These are phyloP conservation scores for Botrytis aclada DNA, from an alignment of 2,329 filamentous ascomycete species.

Conservation along the genomic window DNA sequence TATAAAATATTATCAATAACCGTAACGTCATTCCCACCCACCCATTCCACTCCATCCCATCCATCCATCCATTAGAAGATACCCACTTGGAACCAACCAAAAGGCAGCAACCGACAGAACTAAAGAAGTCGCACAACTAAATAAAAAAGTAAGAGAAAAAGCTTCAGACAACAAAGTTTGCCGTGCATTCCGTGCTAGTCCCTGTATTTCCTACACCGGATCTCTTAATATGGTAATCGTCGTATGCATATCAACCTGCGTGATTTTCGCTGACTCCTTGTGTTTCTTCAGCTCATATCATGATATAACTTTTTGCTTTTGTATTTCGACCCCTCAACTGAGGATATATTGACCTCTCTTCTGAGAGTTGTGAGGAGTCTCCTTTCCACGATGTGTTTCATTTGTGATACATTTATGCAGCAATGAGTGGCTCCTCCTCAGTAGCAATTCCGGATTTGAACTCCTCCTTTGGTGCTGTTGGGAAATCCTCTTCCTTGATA, in stretches of 20 bases:
- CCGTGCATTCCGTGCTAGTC: background rate
- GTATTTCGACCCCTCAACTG: background rate
- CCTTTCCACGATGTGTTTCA: background rate
- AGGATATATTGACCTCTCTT: slow-evolving; percentile 7
- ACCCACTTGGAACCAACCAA: background rate
- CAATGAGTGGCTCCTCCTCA: slow-evolving; percentile 31
- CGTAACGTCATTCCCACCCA: slow-evolving; percentile 1
- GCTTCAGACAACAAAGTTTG: slow-evolving; percentile 1
- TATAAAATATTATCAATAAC: slow-evolving; percentile 6
- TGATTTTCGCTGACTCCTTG: background rate
- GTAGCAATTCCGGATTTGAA: slow-evolving; percentile 31
- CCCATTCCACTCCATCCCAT: background rate
- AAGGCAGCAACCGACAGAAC: slow-evolving; percentile 3
- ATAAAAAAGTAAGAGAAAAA: slow-evolving; percentile 2
- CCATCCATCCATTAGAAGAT: background rate
- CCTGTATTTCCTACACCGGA: slow-evolving; percentile 4
- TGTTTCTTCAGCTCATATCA: background rate
- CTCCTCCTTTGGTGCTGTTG: slow-evolving; percentile 36
- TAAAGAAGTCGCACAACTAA: background rate
- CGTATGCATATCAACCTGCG: background rate
- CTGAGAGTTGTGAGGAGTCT: background rate
- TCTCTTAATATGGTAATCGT: background rate
- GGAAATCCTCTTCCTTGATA: slow-evolving; percentile 35
- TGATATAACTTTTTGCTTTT: background rate
- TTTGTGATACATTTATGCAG: slow-evolving; percentile 25